Conservation (phyloP, 495 filamentous ascomycete species). For the Aspergillus ostianus region DNA sequence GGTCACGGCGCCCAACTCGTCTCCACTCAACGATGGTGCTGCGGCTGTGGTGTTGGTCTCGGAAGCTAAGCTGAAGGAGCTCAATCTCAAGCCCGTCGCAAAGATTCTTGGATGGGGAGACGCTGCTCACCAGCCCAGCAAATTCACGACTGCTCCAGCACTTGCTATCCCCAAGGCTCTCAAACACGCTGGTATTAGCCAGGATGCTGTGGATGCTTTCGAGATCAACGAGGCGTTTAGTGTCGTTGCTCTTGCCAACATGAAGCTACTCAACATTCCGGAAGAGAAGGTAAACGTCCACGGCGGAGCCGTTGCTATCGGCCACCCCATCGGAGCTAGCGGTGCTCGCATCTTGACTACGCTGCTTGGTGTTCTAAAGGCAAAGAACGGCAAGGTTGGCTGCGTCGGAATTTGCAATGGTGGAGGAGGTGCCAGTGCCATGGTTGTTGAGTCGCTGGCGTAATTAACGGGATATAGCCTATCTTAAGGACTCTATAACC, state of each 20-base stretch:
- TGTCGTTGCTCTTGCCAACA: constrained; percentile 92
- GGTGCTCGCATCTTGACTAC: constrained; percentile 94
- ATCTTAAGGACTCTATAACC: neutral
- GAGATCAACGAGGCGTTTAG: constrained; percentile 99
- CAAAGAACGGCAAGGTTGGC: constrained; percentile 90
- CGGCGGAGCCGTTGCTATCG: constrained; percentile 92
- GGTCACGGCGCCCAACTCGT: constrained; percentile 96
- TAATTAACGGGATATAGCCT: constrained; percentile 15
- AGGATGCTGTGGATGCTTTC: constrained; percentile 79
- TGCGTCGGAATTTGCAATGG: constrained; percentile 97
- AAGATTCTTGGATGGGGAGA: constrained; percentile 98
- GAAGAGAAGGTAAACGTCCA: constrained; percentile 93
- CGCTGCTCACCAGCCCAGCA: constrained; percentile 81
- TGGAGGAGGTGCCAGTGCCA: constrained; percentile 86
- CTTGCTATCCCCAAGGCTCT: constrained; percentile 95
- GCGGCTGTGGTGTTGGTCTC: constrained; percentile 88
- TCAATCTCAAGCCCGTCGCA: constrained; percentile 83
- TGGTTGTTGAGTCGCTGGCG: constrained; percentile 72
- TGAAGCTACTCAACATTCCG: constrained; percentile 77
- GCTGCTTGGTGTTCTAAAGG: constrained; percentile 80
- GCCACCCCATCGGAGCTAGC: constrained; percentile 90
- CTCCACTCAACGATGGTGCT: constrained; percentile 91
- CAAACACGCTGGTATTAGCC: constrained; percentile 78
- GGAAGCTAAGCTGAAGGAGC: constrained; percentile 82
- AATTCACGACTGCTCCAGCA: constrained; percentile 95